These are phyloP conservation scores for Bjerkandera adusta DNA, from an alignment of 1,284 basidiomycete genomes.

Conservation along the genomic window DNA sequence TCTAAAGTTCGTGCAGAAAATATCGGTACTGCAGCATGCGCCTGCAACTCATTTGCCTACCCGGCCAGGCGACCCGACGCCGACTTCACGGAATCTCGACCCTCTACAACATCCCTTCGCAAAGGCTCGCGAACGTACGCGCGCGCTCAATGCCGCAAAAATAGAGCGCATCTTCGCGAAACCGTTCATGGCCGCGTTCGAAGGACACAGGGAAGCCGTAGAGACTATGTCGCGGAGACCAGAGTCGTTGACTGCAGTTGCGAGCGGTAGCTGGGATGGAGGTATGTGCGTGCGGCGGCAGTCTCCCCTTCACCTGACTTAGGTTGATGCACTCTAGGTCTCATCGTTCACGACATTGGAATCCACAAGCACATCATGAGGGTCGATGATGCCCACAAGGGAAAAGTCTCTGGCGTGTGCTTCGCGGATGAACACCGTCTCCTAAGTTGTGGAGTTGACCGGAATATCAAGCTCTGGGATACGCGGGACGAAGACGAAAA, in stretches of 20 bases:
- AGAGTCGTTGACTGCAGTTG: conserved; percentile 77
- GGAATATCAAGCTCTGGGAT: conserved; percentile 91
- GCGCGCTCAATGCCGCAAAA: conserved; percentile 94
- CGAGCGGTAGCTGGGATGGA: conserved; percentile 95
- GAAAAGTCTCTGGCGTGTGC: conserved; percentile 87
- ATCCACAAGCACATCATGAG: conserved; percentile 65
- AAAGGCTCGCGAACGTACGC: conserved; percentile 88
- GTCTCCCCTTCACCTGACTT: neutral
- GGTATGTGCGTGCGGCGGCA: conserved; percentile 48
- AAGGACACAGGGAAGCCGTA: conserved; percentile 96
- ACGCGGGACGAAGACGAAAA: conserved; percentile 31
- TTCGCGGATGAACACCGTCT: conserved; percentile 71
- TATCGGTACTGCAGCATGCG: conserved; percentile 85
- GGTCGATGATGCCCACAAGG: conserved; percentile 84
- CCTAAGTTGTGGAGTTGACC: conserved; percentile 90
- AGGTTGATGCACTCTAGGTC: conserved; percentile 43
- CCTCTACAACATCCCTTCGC: conserved; percentile 94
- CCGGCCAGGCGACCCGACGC: conserved; percentile 79
- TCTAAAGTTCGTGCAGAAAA: conserved; percentile 55
- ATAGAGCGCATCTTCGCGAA: conserved; percentile 97
- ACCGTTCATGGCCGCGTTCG: conserved; percentile 88
- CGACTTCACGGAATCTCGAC: conserved; percentile 89
- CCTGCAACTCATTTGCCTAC: conserved; percentile 71
- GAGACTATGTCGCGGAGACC: conserved; percentile 85
- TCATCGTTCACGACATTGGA: conserved; percentile 88